Conservation (phyloP, 1,284 basidiomycete species). For the Pseudozyma tsukubaensis region DNA sequence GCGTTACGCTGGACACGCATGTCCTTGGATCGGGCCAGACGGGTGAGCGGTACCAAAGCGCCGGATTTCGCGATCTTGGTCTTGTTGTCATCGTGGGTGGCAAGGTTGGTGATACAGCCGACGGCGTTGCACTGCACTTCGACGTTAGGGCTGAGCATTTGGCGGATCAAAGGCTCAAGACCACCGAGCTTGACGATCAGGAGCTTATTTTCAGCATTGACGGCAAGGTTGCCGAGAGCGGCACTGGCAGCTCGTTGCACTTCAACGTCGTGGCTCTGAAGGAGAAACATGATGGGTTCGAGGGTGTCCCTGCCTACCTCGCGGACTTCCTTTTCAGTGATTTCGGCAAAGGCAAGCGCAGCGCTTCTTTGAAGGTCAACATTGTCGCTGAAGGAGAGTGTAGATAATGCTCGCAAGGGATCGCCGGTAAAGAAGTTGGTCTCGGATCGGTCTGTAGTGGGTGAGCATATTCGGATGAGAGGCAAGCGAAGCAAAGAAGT, state of each 20-base stretch:
- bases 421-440: slow-evolving; percentile 72
- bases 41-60: slow-evolving; percentile 93
- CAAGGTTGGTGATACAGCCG: slow-evolving; percentile 98
- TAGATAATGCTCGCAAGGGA: slow-evolving; percentile 91
- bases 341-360: slow-evolving; percentile 97
- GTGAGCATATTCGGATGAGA: too few species aligned
- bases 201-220: slow-evolving; percentile 99
- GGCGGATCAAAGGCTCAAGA: slow-evolving; percentile 95
- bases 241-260: slow-evolving; percentile 98
- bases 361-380: slow-evolving; percentile 98
- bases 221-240: slow-evolving; percentile 97
- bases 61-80: slow-evolving; percentile 99
- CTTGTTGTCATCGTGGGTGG: slow-evolving; percentile 99
- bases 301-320: slow-evolving; percentile 96
- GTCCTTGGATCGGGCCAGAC: slow-evolving; percentile 96
- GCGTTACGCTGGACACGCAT: slow-evolving; percentile 99
- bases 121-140: slow-evolving; percentile 99
- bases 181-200: slow-evolving; percentile 98
- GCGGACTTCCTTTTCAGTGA: slow-evolving; percentile 98
- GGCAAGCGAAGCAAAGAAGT: too few species aligned
- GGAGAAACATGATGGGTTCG: slow-evolving; percentile 96
- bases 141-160: slow-evolving; percentile 99
- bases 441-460: slow-evolving; percentile 63
- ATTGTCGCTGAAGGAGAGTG: slow-evolving; percentile 98
- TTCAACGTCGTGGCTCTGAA: slow-evolving; percentile 97